A percentile compares a stretch with the other conserved stretches of the same genome.
Evolutionary conservation across 164 flowering plant species (phyloP).

Genomic region (Warburgia ugandensis): DNA sequence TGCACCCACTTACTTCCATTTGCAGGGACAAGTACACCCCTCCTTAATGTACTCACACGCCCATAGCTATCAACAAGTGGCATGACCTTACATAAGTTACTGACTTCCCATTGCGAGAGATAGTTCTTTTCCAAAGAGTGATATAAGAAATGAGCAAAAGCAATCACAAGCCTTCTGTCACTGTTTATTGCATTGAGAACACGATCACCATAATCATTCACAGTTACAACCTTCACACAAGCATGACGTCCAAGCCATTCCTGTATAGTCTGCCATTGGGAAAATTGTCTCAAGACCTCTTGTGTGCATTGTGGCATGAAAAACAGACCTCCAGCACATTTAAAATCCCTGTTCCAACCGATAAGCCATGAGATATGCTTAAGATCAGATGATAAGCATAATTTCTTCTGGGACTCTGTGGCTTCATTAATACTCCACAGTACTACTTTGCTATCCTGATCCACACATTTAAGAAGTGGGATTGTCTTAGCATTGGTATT

Average conservation of each 20-base stretch:
- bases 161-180: conserved; percentile 8
- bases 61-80: conserved; percentile 47
- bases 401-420: not conserved
- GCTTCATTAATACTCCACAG: conserved; percentile 3
- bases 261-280: not conserved
- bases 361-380: conserved; percentile 13
- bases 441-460: conserved; percentile 1
- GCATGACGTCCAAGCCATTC: conserved; percentile 13
- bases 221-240: not conserved
- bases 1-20: conserved; percentile 51
- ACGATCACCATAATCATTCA: not conserved
- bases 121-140: conserved; percentile 25
- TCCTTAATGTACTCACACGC: conserved; percentile 9
- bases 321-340: conserved; percentile 6
- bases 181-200: not conserved
- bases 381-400: conserved; percentile 1
- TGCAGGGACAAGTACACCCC: conserved; percentile 55
- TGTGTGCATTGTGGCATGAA: conserved; percentile 13
- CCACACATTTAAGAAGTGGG: conserved; percentile 14
- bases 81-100: conserved; percentile 24
- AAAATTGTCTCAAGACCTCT: conserved; percentile 1
- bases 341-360: conserved; percentile 20
- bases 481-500: conserved; percentile 2
- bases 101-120: conserved; percentile 14
- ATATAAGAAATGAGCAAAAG: conserved; percentile 23